Evolutionary conservation across 2,329 filamentous ascomycete species (phyloP).

Genomic region (Aspergillus chevalieri): DNA sequence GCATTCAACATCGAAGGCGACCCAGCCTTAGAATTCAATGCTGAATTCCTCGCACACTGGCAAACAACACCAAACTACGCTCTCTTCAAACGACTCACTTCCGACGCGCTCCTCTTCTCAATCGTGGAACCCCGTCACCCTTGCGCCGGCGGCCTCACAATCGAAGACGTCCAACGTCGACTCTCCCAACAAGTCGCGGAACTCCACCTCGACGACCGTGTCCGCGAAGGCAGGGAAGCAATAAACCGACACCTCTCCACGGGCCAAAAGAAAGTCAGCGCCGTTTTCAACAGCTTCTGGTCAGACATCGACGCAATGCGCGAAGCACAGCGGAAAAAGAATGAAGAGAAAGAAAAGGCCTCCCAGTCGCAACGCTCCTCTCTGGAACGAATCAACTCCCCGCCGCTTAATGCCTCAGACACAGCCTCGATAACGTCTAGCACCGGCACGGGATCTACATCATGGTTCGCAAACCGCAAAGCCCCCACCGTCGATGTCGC

Average conservation of each 20-base stretch:
- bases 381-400: slow-evolving; percentile 21
- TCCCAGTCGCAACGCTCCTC: slow-evolving; percentile 24
- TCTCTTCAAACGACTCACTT: slow-evolving; percentile 71
- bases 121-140: slow-evolving; percentile 91
- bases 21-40: slow-evolving; percentile 74
- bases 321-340: slow-evolving; percentile 60
- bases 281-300: slow-evolving; percentile 81
- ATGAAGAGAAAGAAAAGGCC: slow-evolving; percentile 26
- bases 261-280: slow-evolving; percentile 80
- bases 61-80: slow-evolving; percentile 81
- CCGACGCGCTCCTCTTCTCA: slow-evolving; percentile 82
- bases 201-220: slow-evolving; percentile 83
- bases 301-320: slow-evolving; percentile 79
- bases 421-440: slow-evolving; percentile 16
- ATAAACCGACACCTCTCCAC: slow-evolving; percentile 84
- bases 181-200: slow-evolving; percentile 90
- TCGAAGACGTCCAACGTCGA: slow-evolving; percentile 88
- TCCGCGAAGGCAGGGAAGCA: slow-evolving; percentile 75
- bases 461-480: slow-evolving; percentile 27
- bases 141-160: slow-evolving; percentile 82
- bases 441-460: slow-evolving; percentile 9
- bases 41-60: slow-evolving; percentile 85
- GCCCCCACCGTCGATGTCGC: slow-evolving; percentile 43
- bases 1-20: slow-evolving; percentile 66
- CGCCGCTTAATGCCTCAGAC: slow-evolving; percentile 19